Evolutionary conservation across 2,329 filamentous ascomycete species (phyloP).

Genomic region (Dendryphion nanum): DNA sequence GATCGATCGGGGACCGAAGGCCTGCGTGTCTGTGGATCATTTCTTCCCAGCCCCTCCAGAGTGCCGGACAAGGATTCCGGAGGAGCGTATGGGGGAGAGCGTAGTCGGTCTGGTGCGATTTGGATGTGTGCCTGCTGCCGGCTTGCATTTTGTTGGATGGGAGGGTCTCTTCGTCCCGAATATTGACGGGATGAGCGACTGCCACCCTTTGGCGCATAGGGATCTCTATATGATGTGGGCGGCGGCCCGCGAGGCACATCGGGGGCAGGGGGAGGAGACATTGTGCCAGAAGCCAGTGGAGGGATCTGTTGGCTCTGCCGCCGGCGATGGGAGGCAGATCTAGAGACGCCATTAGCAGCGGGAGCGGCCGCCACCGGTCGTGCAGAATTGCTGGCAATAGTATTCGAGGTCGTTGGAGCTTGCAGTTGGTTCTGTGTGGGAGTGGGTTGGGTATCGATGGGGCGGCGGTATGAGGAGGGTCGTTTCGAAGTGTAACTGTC

Average conservation of each 20-base stretch:
- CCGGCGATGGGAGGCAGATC: slow-evolving; percentile 25
- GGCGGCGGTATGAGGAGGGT: slow-evolving; percentile 32
- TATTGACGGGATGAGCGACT: slow-evolving; percentile 23
- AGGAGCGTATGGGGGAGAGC: slow-evolving; percentile 29
- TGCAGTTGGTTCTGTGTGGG: slow-evolving; percentile 7
- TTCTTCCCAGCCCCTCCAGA: slow-evolving; percentile 16
- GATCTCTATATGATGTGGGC: slow-evolving; percentile 44
- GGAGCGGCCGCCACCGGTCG: slow-evolving; percentile 18
- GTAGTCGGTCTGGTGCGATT: slow-evolving; percentile 29
- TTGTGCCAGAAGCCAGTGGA: slow-evolving; percentile 21
- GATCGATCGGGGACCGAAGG: slow-evolving; percentile 77
- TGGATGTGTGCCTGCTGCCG: slow-evolving; percentile 35
- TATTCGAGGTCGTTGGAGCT: slow-evolving; percentile 15
- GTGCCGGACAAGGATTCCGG: slow-evolving; percentile 27
- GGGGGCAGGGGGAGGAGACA: slow-evolving; percentile 48
- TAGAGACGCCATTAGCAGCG: slow-evolving; percentile 18
- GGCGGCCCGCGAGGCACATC: slow-evolving; percentile 59
- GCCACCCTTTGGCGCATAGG: slow-evolving; percentile 34
- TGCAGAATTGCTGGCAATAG: slow-evolving; percentile 30
- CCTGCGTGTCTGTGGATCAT: slow-evolving; percentile 21
- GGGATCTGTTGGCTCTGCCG: slow-evolving; percentile 33
- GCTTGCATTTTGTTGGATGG: slow-evolving; percentile 33
- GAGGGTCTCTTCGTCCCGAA: slow-evolving; percentile 30
- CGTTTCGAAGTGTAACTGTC: slow-evolving; percentile 33
- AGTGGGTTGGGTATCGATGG: slow-evolving; percentile 25